Evolutionary conservation across 2,329 filamentous ascomycete genomes (phyloP).

Genomic region (Tricladium varicosporioides): DNA sequence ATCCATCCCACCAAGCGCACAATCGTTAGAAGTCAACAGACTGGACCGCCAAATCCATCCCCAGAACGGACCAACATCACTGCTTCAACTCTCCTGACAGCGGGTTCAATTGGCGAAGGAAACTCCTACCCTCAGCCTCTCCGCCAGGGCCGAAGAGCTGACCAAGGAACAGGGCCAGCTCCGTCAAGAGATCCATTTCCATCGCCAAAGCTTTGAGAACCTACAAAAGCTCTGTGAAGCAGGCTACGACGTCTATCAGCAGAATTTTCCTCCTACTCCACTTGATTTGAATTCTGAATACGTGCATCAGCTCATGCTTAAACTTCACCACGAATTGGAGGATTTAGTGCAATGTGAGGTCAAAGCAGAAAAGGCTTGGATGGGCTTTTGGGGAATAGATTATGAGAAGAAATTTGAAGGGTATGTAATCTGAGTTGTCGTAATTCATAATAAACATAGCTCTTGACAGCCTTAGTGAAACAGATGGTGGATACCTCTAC

Average conservation of each 20-base stretch:
- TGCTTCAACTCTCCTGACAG: slow-evolving; percentile 13
- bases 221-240: slow-evolving; percentile 20
- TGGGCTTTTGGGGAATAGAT: slow-evolving; percentile 18
- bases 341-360: slow-evolving; percentile 14
- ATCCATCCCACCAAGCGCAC: slow-evolving; percentile 1
- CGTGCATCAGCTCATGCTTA: slow-evolving; percentile 12
- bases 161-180: slow-evolving; percentile 15
- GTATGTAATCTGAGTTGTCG: slow-evolving; percentile 4
- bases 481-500: no score
- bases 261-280: slow-evolving; percentile 15
- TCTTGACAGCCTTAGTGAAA: no score
- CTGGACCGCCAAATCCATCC: slow-evolving; percentile 17
- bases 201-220: slow-evolving; percentile 17
- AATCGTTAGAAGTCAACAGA: slow-evolving; percentile 11
- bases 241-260: slow-evolving; percentile 17
- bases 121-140: slow-evolving; percentile 5
- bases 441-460: slow-evolving; percentile 1
- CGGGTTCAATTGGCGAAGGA: slow-evolving; percentile 14
- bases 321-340: slow-evolving; percentile 16
- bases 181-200: slow-evolving; percentile 20
- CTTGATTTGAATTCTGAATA: slow-evolving; percentile 6
- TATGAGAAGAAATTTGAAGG: slow-evolving; percentile 4
- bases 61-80: slow-evolving; percentile 14
- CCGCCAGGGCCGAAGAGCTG: slow-evolving; percentile 17
- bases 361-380: slow-evolving; percentile 17